phyloP scores from a whole-genome alignment of 2,329 filamentous ascomycete genomes.

The Fusarium mangiferae region DNA sequence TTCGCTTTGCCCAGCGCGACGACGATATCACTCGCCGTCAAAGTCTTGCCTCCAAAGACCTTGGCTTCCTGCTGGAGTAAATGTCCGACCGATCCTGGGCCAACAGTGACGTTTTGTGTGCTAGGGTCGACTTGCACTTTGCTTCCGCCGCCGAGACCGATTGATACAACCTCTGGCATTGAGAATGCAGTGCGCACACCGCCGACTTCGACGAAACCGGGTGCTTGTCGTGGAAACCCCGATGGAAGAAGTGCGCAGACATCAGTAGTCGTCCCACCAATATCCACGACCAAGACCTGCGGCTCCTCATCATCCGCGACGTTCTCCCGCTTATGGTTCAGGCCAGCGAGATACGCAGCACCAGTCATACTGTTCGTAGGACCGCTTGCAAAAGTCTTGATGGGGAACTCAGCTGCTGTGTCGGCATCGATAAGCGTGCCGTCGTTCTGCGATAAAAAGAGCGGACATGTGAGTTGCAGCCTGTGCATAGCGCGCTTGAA shows the following conservation, averaged over 20 bases:
- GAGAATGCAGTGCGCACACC: slow-evolving; percentile 69
- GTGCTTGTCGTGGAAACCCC: slow-evolving; percentile 69
- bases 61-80: slow-evolving; percentile 58
- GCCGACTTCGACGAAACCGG: slow-evolving; percentile 66
- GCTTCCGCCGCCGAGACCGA: slow-evolving; percentile 66
- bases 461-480: slow-evolving; percentile 54
- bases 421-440: slow-evolving; percentile 62
- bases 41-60: slow-evolving; percentile 62
- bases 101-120: slow-evolving; percentile 53
- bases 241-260: slow-evolving; percentile 66
- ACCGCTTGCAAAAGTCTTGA: slow-evolving; percentile 64
- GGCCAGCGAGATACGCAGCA: slow-evolving; percentile 63
- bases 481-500: slow-evolving; percentile 59
- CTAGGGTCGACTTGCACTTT: slow-evolving; percentile 44
- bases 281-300: slow-evolving; percentile 63
- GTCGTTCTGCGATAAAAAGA: slow-evolving; percentile 65
- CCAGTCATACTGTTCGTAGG: slow-evolving; percentile 65
- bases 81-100: slow-evolving; percentile 67
- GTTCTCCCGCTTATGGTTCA: slow-evolving; percentile 47
- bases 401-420: slow-evolving; percentile 59
- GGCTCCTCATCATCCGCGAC: slow-evolving; percentile 33
- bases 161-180: slow-evolving; percentile 65
- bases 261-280: slow-evolving; percentile 71
- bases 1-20: slow-evolving; percentile 50
- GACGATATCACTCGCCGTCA: slow-evolving; percentile 65